Conservation (phyloP, 2,329 filamentous ascomycete genomes). For the Pseudogymnoascus destructans region DNA sequence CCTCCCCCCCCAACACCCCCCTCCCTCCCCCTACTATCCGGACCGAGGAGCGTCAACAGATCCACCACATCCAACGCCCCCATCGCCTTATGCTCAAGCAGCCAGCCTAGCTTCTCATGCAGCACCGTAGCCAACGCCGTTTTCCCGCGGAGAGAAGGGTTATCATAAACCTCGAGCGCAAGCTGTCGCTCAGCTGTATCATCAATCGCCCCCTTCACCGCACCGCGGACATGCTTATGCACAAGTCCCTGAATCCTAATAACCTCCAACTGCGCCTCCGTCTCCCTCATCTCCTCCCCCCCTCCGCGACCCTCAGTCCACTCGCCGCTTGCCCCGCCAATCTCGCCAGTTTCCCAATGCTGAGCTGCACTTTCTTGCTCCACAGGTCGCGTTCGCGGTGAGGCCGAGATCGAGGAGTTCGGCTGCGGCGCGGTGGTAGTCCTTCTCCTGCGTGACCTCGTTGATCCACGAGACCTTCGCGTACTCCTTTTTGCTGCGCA, state of each 20-base stretch:
- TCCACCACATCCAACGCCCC: conserved; percentile 55
- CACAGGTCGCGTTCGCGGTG: conserved; percentile 67
- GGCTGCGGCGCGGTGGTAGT: conserved; percentile 60
- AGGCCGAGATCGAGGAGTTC: conserved; percentile 59
- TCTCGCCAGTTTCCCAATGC: conserved; percentile 69
- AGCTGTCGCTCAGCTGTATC: conserved; percentile 64
- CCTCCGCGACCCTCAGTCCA: conserved; percentile 17
- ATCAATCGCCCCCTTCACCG: conserved; percentile 62
- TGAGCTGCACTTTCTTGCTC: conserved; percentile 88
- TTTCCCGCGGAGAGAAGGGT: conserved; percentile 40
- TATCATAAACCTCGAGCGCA: conserved; percentile 48
- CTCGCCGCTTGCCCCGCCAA: conserved; percentile 46
- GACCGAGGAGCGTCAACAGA: conserved; percentile 60
- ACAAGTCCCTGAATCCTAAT: conserved; percentile 70
- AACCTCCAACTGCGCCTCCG: conserved; percentile 22
- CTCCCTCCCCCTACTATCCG: conserved; percentile 28
- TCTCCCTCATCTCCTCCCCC: conserved; percentile 28
- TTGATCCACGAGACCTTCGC: conserved; percentile 90
- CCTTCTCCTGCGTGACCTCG: conserved; percentile 63
- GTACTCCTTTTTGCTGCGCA: conserved; percentile 57
- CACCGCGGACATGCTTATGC: conserved; percentile 55
- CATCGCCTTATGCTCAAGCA: conserved; percentile 61
- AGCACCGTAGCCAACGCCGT: conserved; percentile 59
- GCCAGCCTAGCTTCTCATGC: conserved; percentile 51
- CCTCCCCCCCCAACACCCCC: conserved; percentile 37